These are phyloP conservation scores for Pseudovirgaria hyperparasitica DNA, from an alignment of 2,329 filamentous ascomycete genomes.

Conservation along the genomic window DNA sequence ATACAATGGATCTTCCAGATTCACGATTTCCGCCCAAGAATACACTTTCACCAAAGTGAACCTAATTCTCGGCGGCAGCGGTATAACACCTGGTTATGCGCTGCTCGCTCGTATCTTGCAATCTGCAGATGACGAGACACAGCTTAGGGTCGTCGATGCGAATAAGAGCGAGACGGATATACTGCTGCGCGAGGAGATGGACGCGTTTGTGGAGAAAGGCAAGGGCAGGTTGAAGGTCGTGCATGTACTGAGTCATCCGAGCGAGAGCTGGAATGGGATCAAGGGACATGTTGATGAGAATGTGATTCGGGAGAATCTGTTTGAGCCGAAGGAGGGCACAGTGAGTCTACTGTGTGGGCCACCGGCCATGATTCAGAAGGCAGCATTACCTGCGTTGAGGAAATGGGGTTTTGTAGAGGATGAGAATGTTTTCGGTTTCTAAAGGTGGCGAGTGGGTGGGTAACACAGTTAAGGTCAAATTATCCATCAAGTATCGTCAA, in stretches of 20 bases:
- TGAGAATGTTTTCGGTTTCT: constrained; percentile 33
- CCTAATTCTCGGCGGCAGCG: constrained; percentile 38
- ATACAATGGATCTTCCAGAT: constrained; percentile 35
- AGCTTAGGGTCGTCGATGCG: constrained; percentile 34
- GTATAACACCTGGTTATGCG: constrained; percentile 40
- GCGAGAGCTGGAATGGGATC: constrained; percentile 32
- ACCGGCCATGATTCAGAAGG: constrained; percentile 38
- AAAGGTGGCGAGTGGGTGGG: too few relatives aligned
- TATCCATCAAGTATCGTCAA: too few relatives aligned
- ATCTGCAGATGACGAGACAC: constrained; percentile 19
- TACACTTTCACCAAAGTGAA: constrained; percentile 32
- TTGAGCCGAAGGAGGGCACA: constrained; percentile 27
- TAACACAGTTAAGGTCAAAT: too few relatives aligned
- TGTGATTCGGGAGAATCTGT: constrained; percentile 28
- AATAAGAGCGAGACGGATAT: constrained; percentile 38
- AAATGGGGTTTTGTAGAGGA: constrained; percentile 34
- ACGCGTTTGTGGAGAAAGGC: constrained; percentile 25
- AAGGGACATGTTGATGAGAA: constrained; percentile 32
- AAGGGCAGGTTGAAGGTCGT: constrained; percentile 29
- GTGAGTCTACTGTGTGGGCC: constrained; percentile 39
- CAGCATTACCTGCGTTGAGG: constrained; percentile 35
- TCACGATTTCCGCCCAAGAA: constrained; percentile 31
- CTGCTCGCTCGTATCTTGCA: constrained; percentile 33
- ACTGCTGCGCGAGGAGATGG: constrained; percentile 30
- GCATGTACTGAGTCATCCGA: constrained; percentile 35